phyloP scores from a whole-genome alignment of 1,139 yeast genomes.

The Yamadazyma taylorii region DNA sequence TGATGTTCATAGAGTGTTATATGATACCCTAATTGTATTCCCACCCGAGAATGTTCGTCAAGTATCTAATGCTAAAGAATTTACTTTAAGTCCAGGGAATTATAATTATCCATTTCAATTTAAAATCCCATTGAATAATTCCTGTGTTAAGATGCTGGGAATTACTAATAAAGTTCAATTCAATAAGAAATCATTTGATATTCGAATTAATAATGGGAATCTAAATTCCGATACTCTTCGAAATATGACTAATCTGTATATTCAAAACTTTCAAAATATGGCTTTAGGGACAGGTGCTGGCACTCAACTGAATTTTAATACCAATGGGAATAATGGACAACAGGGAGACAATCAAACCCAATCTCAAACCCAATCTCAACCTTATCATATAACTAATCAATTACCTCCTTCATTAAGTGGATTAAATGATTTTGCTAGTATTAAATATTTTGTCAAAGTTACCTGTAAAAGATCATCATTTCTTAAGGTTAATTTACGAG shows the following conservation, averaged over 20 bases:
- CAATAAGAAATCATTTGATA: slow-evolving; percentile 31
- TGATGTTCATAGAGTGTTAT: slow-evolving; percentile 58
- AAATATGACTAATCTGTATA: slow-evolving; percentile 23
- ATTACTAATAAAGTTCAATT: slow-evolving; percentile 41
- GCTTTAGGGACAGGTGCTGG: neutral
- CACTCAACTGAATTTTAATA: too few species aligned
- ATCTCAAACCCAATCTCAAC: slow-evolving; percentile 8
- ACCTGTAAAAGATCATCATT: slow-evolving; percentile 59
- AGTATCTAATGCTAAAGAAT: slow-evolving; percentile 50
- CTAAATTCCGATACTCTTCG: slow-evolving; percentile 22
- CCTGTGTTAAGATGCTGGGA: slow-evolving; percentile 48
- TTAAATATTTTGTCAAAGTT: slow-evolving; percentile 57
- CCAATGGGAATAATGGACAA: neutral
- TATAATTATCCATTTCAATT: slow-evolving; percentile 60
- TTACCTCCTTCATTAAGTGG: slow-evolving; percentile 60
- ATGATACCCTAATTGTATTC: slow-evolving; percentile 55
- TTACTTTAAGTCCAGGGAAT: slow-evolving; percentile 60
- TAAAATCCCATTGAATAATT: slow-evolving; percentile 49
- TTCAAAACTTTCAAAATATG: slow-evolving; percentile 5
- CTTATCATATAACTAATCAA: slow-evolving; percentile 42
- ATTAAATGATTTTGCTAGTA: slow-evolving; percentile 44
- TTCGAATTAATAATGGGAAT: slow-evolving; percentile 38
- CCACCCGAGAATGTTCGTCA: slow-evolving; percentile 58
- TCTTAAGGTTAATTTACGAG: slow-evolving; percentile 49
- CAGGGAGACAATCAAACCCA: neutral